These are phyloP conservation scores for Calocera cornea DNA, from an alignment of 768 basidiomycete species.

Conservation along the genomic window DNA sequence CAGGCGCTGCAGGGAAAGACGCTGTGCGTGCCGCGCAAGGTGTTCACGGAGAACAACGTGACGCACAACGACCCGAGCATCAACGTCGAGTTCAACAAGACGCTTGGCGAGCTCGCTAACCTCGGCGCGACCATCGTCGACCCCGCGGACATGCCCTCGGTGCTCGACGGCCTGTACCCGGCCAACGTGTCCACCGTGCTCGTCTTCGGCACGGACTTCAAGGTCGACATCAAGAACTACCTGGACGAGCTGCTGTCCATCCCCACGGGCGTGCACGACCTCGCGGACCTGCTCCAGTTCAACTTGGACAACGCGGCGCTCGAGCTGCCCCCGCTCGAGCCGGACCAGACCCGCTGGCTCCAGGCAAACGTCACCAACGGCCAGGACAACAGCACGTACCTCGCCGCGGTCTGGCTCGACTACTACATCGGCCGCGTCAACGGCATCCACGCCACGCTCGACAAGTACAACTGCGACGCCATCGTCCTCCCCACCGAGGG, in stretches of 20 bases:
- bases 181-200: background rate
- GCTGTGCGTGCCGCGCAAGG: background rate
- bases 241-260: background rate
- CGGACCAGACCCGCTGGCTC: conserved; percentile 35
- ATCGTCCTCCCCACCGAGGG: background rate
- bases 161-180: background rate
- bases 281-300: conserved; percentile 47
- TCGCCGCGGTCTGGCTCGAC: conserved; percentile 2
- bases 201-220: background rate
- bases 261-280: conserved; percentile 10
- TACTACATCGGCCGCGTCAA: conserved; percentile 5
- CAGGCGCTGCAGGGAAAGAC: conserved; percentile 7
- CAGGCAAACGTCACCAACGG: conserved; percentile 35
- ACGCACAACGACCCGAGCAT: conserved; percentile 1
- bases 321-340: conserved; percentile 34
- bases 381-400: conserved; percentile 10
- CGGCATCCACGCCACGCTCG: conserved; percentile 10
- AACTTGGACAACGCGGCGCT: conserved; percentile 38
- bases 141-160: background rate
- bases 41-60: background rate
- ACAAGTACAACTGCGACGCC: background rate
- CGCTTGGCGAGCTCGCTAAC: background rate
- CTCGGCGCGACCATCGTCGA: background rate
- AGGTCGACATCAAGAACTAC: conserved; percentile 5
- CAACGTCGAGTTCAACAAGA: background rate